Base-by-base conservation (phyloP, 148 eudicot genomes). In the Rhododendron mucronatum region DNA sequence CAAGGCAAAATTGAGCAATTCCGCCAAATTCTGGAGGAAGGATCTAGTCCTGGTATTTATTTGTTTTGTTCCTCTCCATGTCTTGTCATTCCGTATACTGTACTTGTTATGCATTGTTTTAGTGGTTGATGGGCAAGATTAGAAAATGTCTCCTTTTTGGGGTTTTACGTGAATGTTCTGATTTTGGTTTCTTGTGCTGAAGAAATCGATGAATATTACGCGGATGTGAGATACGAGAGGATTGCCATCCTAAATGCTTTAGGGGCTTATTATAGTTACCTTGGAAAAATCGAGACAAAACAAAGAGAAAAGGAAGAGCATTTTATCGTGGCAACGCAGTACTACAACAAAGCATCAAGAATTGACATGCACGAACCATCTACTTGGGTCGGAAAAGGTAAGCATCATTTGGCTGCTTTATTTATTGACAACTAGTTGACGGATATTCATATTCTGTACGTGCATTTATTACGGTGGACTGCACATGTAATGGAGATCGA, bases 341-440 rank as follows among this genome's bases (percentile, higher is more conserved):
- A 90, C 89, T 97, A 97, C 88, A 97, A 97, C 87, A 95, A 92
- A 89, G 98, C 99, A 8, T 93, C 98, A 35, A 90, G 95, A 89
- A 93, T 97, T 86, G 99, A 95, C 90, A 92, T 94, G 95, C 98
- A 94, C 45, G 98, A 95, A 88, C 94, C 98, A 26, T 97, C 99
- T 89, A 93, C 98, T n/a, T 94, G 98, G 99, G 93, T 95, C 85
- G 99, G 98, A 77, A 97, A 95, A 93, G 98, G 99, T 94, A 80
- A 89, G 69, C 61, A 50, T 61, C 41, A 73, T 28, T 61, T 14
- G 10, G 39, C 33, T 74, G 39, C 59, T 39, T 45, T 26, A 6
- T 13, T 63, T 71, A n/a, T 65, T 21, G 4, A 76, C 47, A 20
- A 21, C 30, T 71, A 8, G 1, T 84, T 48, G 78, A 69, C 18